phyloP scores from a whole-genome alignment of 2,329 filamentous ascomycete genomes.

The Exophiala viscosa region DNA sequence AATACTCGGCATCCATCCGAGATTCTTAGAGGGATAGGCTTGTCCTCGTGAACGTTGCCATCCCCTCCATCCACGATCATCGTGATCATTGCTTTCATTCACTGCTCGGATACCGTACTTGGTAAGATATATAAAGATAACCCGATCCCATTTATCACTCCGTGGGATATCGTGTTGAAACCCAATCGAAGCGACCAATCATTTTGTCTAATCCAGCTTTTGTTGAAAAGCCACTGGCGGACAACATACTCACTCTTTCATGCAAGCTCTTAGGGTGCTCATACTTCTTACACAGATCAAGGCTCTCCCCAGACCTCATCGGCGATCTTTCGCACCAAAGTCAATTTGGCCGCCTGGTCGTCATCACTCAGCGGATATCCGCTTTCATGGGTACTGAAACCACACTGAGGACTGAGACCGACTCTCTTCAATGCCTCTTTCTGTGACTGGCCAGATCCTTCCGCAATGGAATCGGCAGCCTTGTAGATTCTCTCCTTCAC shows the following conservation, averaged over 20 bases:
- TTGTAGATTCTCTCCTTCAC: conserved; percentile 53
- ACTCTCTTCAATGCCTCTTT: conserved; percentile 64
- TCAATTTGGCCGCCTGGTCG: conserved; percentile 66
- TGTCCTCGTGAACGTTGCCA: too few species aligned
- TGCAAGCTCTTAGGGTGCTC: background rate
- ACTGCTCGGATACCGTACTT: too few species aligned
- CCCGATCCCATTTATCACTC: background rate
- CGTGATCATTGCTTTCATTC: too few species aligned
- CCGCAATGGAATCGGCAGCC: conserved; percentile 62
- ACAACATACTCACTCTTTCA: background rate
- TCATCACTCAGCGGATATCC: conserved; percentile 63
- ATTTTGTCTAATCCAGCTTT: conserved; percentile 4
- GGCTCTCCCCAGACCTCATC: conserved; percentile 62
- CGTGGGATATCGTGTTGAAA: conserved; percentile 3
- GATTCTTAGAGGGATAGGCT: too few species aligned
- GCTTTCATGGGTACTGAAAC: conserved; percentile 65
- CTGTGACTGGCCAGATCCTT: conserved; percentile 57
- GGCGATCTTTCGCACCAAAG: conserved; percentile 62
- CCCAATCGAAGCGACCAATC: background rate
- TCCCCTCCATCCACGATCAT: too few species aligned
- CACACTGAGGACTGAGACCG: conserved; percentile 62
- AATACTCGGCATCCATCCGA: too few species aligned
- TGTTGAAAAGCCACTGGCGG: conserved; percentile 6
- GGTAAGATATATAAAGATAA: too few species aligned
- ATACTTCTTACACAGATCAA: conserved; percentile 26